Evolutionary conservation across 2,329 filamentous ascomycete genomes (phyloP).

Genomic region (Pseudocercospora eumusae): DNA sequence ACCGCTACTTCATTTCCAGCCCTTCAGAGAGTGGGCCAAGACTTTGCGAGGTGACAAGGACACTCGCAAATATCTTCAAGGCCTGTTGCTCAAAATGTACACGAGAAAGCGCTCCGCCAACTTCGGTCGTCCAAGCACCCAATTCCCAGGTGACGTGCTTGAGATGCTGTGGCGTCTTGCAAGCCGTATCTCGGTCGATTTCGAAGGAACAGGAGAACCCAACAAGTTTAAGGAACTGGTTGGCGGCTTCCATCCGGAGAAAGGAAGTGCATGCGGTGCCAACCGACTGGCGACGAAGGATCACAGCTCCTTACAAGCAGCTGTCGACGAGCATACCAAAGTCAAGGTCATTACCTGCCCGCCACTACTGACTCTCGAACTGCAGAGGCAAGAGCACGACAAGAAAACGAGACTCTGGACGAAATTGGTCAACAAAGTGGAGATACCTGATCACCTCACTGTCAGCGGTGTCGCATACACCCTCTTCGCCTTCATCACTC

Average conservation of each 20-base stretch:
- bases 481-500: conserved; percentile 62
- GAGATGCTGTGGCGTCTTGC: conserved; percentile 29
- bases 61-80: conserved; percentile 26
- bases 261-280: conserved; percentile 26
- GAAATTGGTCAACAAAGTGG: conserved; percentile 58
- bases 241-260: conserved; percentile 28
- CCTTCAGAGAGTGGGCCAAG: conserved; percentile 60
- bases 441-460: conserved; percentile 56
- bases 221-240: conserved; percentile 30
- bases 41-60: conserved; percentile 22
- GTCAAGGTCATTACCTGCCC: conserved; percentile 36
- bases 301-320: conserved; percentile 45
- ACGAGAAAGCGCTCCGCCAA: conserved; percentile 26
- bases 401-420: conserved; percentile 57
- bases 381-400: conserved; percentile 60
- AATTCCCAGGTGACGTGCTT: conserved; percentile 28
- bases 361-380: conserved; percentile 48
- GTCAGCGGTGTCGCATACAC: conserved; percentile 54
- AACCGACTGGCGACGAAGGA: conserved; percentile 36
- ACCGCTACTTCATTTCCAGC: conserved; percentile 60
- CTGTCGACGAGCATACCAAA: conserved; percentile 39
- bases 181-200: conserved; percentile 21
- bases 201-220: conserved; percentile 14
- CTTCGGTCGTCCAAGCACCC: conserved; percentile 20
- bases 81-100: conserved; percentile 35